Conservation (phyloP, 73 alveolate genomes). For the Paramecium biaurelia region DNA sequence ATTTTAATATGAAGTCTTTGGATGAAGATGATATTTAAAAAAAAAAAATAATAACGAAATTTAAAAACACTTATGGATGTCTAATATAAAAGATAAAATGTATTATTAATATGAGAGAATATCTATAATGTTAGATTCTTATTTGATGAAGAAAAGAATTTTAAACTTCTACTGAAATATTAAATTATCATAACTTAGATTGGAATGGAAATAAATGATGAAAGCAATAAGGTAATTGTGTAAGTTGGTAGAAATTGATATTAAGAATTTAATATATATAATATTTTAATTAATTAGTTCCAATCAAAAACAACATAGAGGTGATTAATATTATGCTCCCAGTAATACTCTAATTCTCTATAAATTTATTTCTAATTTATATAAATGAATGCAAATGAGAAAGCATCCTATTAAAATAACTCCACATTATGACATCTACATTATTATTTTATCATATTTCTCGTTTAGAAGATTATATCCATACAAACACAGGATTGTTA, state of each 20-base stretch:
- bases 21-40: neutral
- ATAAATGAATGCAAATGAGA: neutral
- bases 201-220: neutral
- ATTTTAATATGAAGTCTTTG: neutral
- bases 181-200: neutral
- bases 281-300: neutral
- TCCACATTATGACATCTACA: neutral
- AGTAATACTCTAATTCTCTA: neutral
- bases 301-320: neutral
- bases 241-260: neutral
- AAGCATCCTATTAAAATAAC: neutral
- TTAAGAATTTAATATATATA: neutral
- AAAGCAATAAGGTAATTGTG: neutral
- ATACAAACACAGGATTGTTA: neutral
- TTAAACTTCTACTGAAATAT: neutral
- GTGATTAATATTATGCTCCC: slow-evolving; percentile 10
- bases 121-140: neutral
- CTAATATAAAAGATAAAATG: neutral
- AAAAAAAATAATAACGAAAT: neutral
- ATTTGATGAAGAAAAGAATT: neutral
- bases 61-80: neutral
- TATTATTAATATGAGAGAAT: neutral
- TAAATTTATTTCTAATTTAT: neutral
- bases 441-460: neutral
- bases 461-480: neutral